Base-by-base conservation (phyloP, 1,139 yeast genomes). In the Geotrichum europaeum region DNA sequence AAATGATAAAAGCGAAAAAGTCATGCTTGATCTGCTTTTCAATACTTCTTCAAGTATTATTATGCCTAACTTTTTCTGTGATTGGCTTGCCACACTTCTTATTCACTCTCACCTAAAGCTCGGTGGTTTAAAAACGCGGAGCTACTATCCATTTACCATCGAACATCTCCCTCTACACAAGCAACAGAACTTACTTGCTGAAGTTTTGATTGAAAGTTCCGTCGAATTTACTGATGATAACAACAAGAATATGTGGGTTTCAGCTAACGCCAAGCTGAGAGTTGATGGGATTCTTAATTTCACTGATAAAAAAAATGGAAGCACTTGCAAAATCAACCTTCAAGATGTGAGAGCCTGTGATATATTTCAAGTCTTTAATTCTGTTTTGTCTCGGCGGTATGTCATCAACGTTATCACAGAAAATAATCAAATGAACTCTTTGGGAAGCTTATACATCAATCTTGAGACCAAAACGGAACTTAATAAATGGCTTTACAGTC, bases 401-500 rank as follows among this genome's bases (percentile, higher is more conserved):
- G 53, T 58, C 24, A 13, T 61, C n/a, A 56, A 13, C 15, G 15
- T 49, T 25, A 30, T 6, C 10, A 13, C 12, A 20, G 28, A 25
- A 47, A 22, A 43, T 50, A 24, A 15, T 12, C 4, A 10, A 4
- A 13, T n/a, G 22, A 3, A 22, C 32, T 5, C 24, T 25, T 7
- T n/a, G 13, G 13, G 10, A 3, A 9, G n/a, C 6, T 24, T 60
- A 20, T 20, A 55, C 28, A n/a, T 60, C 7, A 54, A 58, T 45
- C 51, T 61, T 25, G 49, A n/a, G 4, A 47, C 40, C 49, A 32
- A 40, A 15, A 18, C 7, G n/a, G 49, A 49, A 24, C 12, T 52
- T 45, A 50, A 40, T 12, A 95, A 88, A 71, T 90, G 97, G 96
- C 80, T 84, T 66, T 88, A 89, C 7, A 86, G 92, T 0, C 74